phyloP scores from a whole-genome alignment of 352 stramenopile species.

The Phytophthora idaei region DNA sequence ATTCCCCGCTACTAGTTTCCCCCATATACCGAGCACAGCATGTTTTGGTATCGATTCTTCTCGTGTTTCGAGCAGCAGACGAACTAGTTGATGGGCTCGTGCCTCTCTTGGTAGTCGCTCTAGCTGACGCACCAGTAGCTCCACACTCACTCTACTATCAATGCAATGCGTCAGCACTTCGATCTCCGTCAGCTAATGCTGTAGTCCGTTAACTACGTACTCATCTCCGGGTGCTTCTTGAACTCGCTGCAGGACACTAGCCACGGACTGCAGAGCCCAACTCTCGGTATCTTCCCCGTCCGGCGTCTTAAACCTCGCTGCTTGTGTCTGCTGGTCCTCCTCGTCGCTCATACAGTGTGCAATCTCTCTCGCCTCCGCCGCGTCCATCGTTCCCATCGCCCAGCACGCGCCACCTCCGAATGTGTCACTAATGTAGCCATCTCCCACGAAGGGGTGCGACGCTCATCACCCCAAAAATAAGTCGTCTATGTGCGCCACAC shows the following conservation, averaged over 20 bases:
- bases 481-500: slow-evolving; percentile 14
- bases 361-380: slow-evolving; percentile 44
- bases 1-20: slow-evolving; percentile 36
- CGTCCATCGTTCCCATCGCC: slow-evolving; percentile 28
- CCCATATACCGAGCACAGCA: slow-evolving; percentile 60
- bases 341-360: slow-evolving; percentile 52
- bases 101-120: slow-evolving; percentile 40
- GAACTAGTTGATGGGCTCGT: slow-evolving; percentile 43
- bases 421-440: slow-evolving; percentile 41
- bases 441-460: slow-evolving; percentile 7
- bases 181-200: not conserved
- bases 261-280: slow-evolving; percentile 37
- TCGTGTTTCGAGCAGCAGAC: slow-evolving; percentile 51
- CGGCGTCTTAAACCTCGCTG: slow-evolving; percentile 6
- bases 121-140: slow-evolving; percentile 39
- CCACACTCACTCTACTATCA: slow-evolving; percentile 43
- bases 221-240: slow-evolving; percentile 46
- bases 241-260: slow-evolving; percentile 47
- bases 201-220: slow-evolving; percentile 27
- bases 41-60: slow-evolving; percentile 61
- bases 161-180: not conserved
- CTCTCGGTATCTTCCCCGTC: slow-evolving; percentile 20
- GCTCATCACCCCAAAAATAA: slow-evolving; percentile 18
- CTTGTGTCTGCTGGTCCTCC: slow-evolving; percentile 25
- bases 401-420: not conserved